Evolutionary conservation across 805 yeast genomes (phyloP), one percentile per base, ranked within the genome.

Genomic region (Schwanniomyces sp.): DNA sequence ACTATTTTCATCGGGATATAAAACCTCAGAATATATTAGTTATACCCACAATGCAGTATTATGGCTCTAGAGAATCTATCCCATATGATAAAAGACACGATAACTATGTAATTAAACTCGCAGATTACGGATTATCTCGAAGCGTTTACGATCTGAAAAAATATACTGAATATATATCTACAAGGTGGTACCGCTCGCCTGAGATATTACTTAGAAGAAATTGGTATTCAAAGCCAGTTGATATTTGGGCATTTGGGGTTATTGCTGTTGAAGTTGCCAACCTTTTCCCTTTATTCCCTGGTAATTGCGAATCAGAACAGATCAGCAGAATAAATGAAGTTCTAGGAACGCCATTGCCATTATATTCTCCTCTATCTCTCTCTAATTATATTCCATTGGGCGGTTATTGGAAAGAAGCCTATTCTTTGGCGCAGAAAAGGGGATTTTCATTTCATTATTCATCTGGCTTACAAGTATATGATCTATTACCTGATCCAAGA

Each of bases 21-120:
- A 92, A 92, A 66, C 98, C 99, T 0, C 97, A 92, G 59, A 92
- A 92, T 65, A 85, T 92, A 24, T 76, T 92, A 54, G 81, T 91
- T 4, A 74, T 84, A 32, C 81, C 84, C 18, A 67, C 85, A 5
- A 64, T 68, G 34, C 75, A 75, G 43, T 86, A 78, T 57, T 85
- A 79, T 62, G 79, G 80, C 2, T 54, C 66, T 9, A 64, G 58
- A 42, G 57, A 53, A 8, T 56, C 62, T 21, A 62, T 79, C 16
- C 84, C 84, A 1, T 59, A 53, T 38, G 57, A 50, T 64, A 67
- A 62, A 62, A 70, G 52, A 55, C 52, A 59, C 32, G 77, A 78
- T 50, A 64, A 70, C 21, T 88, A 83, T 55, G 78, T 86, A 12
- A 79, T 88, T 8, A 88, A 88, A 62, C 68, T 88, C 39, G 91